Base-by-base conservation (phyloP, 2,329 filamentous ascomycete species). In the Endoconidiophora polonica region DNA sequence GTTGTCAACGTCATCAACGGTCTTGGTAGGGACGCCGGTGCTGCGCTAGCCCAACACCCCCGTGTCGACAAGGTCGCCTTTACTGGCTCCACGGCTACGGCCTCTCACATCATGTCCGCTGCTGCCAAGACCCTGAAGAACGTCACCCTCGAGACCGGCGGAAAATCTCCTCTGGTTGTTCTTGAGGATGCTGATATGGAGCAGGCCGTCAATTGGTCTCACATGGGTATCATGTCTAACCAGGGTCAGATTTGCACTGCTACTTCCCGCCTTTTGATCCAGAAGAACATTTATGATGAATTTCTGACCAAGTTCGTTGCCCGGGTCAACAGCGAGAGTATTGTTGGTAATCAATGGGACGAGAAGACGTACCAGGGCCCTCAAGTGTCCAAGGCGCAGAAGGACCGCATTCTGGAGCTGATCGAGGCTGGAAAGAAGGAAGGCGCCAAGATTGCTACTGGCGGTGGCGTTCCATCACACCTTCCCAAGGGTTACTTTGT, bases 1-100 rank as follows among this genome's bases (percentile, higher is more conserved):
- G 81, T 86, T 4, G 64, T 86, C 56, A 86, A 86, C 60, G 71
- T 86, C 54, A 58, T 85, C 52, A 83, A 81, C 54, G 82, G 81
- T 1, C 68, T 74, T 53, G 81, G 81, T 10, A 66, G 68, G 38
- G 74, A 75, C 47, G 76, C 79, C 1, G 81, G 81, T 9, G 69
- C 76, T 3, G 77, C 80, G 1, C 68, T 86, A 16, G 78, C 76
- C 1, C 65, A 69, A 43, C 81, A 86, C 60, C 62, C 72, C 5
- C 71, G 71, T 26, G 72, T 86, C 23, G 77, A 82, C 59, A 85
- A 85, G 66, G 69, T 86, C 54, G 79, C 81, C 0, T 86, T 86
- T 56, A 86, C 81, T 0, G 82, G 81, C 42, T 79, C 73, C 40
- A 85, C 81, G 1, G 68, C 67, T 4, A 85, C 80, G 1, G 81